These are phyloP conservation scores for Candida maris DNA, from an alignment of 805 yeast species.

Conservation along the genomic window DNA sequence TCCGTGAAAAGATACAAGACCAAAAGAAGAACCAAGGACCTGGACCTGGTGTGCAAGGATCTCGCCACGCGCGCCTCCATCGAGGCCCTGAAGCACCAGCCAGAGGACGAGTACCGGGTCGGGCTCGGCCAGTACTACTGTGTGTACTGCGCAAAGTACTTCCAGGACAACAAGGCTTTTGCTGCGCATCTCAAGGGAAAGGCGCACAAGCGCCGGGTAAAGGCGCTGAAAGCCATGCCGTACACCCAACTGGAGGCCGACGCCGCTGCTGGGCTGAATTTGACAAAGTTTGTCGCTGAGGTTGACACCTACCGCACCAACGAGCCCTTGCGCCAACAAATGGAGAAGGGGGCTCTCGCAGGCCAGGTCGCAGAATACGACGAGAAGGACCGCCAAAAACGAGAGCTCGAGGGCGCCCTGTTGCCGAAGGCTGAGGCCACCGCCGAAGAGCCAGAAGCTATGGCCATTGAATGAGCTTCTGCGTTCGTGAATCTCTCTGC, in stretches of 20 bases:
- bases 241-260: slow-evolving; percentile 86
- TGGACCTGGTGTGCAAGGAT: slow-evolving; percentile 80
- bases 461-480: too few species aligned
- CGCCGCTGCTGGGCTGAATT: slow-evolving; percentile 81
- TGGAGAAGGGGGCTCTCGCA: slow-evolving; percentile 36
- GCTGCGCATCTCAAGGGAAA: slow-evolving; percentile 71
- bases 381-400: slow-evolving; percentile 28
- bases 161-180: slow-evolving; percentile 71
- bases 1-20: slow-evolving; percentile 86
- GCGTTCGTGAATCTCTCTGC: too few species aligned
- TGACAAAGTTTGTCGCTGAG: slow-evolving; percentile 59
- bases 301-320: slow-evolving; percentile 56
- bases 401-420: slow-evolving; percentile 26
- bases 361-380: slow-evolving; percentile 30
- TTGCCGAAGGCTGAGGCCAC: slow-evolving; percentile 13
- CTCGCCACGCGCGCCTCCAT: slow-evolving; percentile 63
- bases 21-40: slow-evolving; percentile 78
- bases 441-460: slow-evolving; percentile 14
- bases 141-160: slow-evolving; percentile 89
- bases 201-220: slow-evolving; percentile 82
- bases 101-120: slow-evolving; percentile 82
- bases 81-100: slow-evolving; percentile 67
- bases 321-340: slow-evolving; percentile 43
- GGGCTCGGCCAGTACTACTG: slow-evolving; percentile 96
- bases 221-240: slow-evolving; percentile 70